These are phyloP conservation scores for Irpex lacteus DNA, from an alignment of 1,284 basidiomycete genomes.

Conservation along the genomic window DNA sequence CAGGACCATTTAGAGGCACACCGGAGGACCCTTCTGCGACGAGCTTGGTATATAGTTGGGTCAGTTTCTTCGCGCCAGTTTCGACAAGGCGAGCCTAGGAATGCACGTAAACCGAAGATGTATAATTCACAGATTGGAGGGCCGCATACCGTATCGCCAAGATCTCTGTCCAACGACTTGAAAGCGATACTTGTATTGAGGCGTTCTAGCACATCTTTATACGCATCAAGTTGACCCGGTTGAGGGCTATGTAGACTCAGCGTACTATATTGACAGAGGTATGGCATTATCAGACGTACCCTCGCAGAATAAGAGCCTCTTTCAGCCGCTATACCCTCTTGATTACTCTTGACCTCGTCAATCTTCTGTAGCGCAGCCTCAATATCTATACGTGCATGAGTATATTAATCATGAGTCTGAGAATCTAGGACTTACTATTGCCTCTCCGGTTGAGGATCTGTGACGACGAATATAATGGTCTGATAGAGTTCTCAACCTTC, in stretches of 20 bases:
- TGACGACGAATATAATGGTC: conserved; percentile 71
- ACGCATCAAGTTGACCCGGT: conserved; percentile 56
- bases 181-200: conserved; percentile 79
- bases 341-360: conserved; percentile 70
- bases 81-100: conserved; percentile 69
- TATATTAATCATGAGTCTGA: not conserved
- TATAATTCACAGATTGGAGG: not conserved
- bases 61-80: conserved; percentile 76
- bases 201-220: conserved; percentile 69
- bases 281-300: conserved; percentile 43
- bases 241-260: conserved; percentile 51
- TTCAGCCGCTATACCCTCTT: conserved; percentile 76
- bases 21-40: conserved; percentile 80
- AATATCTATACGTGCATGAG: conserved; percentile 51
- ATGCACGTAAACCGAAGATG: not conserved
- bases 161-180: conserved; percentile 57
- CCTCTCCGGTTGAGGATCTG: conserved; percentile 70
- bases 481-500: conserved; percentile 77
- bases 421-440: conserved; percentile 47
- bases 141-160: conserved; percentile 54
- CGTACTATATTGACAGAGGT: not conserved
- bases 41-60: conserved; percentile 74
- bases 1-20: conserved; percentile 55
- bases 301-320: conserved; percentile 71
- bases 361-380: conserved; percentile 75